Percentiles rank a stretch among this genome's conserved stretches.
Conservation (phyloP, 208 protist genomes). For the Crithidia acanthocephali region DNA sequence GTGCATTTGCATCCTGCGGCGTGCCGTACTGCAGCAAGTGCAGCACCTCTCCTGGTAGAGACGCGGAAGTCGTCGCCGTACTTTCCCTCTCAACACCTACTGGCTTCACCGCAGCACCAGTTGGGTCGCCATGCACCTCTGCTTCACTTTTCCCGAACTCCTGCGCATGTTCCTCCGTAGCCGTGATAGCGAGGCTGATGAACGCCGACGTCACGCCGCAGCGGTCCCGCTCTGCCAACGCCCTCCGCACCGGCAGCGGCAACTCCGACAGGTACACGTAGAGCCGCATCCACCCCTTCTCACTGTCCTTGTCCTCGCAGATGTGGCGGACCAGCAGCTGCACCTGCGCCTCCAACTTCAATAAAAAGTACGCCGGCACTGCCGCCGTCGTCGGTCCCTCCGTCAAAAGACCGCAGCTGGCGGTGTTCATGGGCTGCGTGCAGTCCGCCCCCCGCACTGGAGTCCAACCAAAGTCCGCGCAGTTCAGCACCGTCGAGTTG, state of each 20-base stretch:
- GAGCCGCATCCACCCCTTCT: conserved; percentile 44
- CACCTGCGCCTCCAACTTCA: conserved; percentile 38
- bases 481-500: conserved; percentile 7
- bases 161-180: background rate
- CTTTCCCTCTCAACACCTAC: background rate
- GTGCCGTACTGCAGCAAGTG: conserved; percentile 28
- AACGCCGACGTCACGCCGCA: conserved; percentile 14
- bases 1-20: background rate
- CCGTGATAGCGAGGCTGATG: background rate
- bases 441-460: conserved; percentile 4
- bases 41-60: conserved; percentile 21
- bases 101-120: background rate
- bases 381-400: background rate
- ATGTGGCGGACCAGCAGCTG: conserved; percentile 26
- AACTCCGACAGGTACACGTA: conserved; percentile 54
- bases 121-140: background rate
- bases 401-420: background rate
- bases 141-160: background rate
- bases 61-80: background rate
- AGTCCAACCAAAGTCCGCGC: conserved; percentile 19
- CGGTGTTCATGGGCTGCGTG: conserved; percentile 3
- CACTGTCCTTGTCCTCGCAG: conserved; percentile 1
- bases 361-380: conserved; percentile 38
- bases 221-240: conserved; percentile 22
- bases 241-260: conserved; percentile 11